Conservation (phyloP, 305 asterid species). For the Solanum chacoense region DNA sequence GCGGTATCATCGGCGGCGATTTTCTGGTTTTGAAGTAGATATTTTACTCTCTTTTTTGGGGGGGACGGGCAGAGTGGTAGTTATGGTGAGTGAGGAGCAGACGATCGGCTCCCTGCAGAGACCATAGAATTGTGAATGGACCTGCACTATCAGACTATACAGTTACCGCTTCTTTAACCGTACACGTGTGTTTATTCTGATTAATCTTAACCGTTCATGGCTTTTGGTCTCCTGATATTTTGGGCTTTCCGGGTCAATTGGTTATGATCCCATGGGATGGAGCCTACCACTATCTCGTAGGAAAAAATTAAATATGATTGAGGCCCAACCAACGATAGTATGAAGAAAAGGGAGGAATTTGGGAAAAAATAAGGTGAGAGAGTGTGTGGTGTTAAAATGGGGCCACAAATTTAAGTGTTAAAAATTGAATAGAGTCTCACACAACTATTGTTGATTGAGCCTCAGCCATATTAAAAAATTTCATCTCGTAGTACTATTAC, state of each 20-base stretch:
- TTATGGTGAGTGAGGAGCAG: conserved; percentile 14
- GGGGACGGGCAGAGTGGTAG: neutral
- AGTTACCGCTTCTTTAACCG: neutral
- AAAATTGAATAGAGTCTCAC: no score
- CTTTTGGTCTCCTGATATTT: neutral
- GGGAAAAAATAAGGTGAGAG: no score
- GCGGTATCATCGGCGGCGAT: neutral
- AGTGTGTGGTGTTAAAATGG: no score
- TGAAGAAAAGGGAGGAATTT: no score
- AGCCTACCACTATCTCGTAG: neutral
- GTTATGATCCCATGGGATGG: neutral
- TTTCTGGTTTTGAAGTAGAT: neutral
- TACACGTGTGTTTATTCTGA: neutral
- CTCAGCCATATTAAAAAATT: no score
- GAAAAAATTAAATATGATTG: no score
- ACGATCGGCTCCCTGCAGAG: conserved; percentile 8
- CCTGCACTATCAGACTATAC: neutral
- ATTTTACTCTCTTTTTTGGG: neutral
- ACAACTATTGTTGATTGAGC: no score
- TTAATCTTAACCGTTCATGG: neutral
- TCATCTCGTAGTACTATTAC: no score
- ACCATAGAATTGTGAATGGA: neutral
- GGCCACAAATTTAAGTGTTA: no score
- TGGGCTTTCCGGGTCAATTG: neutral
- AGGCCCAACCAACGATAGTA: no score